Conservation (phyloP, 2,329 filamentous ascomycete genomes). For the Erysiphe pisi region DNA sequence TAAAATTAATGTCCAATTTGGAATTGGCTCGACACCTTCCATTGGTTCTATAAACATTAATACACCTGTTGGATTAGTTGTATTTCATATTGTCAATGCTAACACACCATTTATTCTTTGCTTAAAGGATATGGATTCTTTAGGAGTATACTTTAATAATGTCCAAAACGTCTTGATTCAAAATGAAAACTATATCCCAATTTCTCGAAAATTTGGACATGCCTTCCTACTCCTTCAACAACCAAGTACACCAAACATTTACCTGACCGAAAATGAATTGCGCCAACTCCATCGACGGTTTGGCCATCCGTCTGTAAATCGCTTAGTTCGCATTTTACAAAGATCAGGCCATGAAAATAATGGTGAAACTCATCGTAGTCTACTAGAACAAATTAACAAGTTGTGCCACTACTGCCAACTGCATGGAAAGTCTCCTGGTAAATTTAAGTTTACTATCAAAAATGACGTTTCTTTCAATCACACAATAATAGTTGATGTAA, state of each 20-base stretch:
- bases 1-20: slow-evolving; percentile 17
- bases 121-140: slow-evolving; percentile 16
- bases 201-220: slow-evolving; percentile 8
- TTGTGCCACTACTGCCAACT: no score
- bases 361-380: not conserved
- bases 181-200: not conserved
- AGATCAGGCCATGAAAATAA: not conserved
- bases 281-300: not conserved
- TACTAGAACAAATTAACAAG: no score
- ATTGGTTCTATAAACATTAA: not conserved
- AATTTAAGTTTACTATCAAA: no score
- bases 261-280: not conserved
- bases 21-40: not conserved
- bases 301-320: not conserved
- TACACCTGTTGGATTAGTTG: not conserved
- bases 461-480: slow-evolving; percentile 18
- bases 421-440: no score
- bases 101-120: not conserved
- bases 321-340: not conserved
- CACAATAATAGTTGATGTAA: not conserved
- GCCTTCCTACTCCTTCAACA: not conserved
- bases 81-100: not conserved
- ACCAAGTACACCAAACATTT: not conserved
- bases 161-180: not conserved
- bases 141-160: not conserved